phyloP scores from a whole-genome alignment of 192 early-diverging fungal genomes.

The Backusella circina region DNA sequence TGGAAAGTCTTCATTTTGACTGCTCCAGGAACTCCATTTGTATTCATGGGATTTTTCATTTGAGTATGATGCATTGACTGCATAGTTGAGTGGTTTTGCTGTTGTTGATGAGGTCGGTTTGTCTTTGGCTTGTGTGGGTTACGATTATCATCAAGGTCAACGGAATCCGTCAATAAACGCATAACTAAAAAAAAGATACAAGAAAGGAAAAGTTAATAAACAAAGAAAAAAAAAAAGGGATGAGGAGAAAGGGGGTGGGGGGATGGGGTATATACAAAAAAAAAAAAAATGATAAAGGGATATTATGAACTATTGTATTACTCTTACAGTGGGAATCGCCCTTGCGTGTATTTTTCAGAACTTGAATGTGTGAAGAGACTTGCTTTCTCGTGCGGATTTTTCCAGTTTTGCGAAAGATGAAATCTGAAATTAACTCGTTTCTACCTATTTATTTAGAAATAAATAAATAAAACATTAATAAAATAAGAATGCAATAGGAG shows the following conservation, averaged over 20 bases:
- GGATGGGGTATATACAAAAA: no score
- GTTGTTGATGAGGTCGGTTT: neutral
- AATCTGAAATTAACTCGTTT: constrained; percentile 75
- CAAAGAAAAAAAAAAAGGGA: neutral
- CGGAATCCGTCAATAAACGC: constrained; percentile 42
- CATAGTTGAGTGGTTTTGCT: neutral
- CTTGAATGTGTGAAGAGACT: constrained; percentile 78
- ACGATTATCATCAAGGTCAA: constrained; percentile 42
- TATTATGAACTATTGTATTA: neutral
- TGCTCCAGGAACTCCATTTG: neutral
- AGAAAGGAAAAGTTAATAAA: constrained; percentile 3
- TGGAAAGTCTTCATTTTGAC: constrained; percentile 14
- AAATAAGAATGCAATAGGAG: constrained; percentile 17
- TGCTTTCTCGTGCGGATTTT: constrained; percentile 73
- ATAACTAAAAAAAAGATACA: constrained; percentile 31
- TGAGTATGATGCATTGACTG: neutral
- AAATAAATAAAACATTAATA: constrained; percentile 33
- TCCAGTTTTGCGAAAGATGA: constrained; percentile 62
- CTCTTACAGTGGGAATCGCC: constrained; percentile 48
- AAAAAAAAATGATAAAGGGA: neutral
- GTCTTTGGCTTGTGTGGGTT: constrained; percentile 1
- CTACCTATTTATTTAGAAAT: constrained; percentile 46
- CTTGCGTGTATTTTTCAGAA: constrained; percentile 70
- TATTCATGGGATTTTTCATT: neutral
- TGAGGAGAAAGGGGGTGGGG: neutral